Evolutionary conservation across 129 eudicot genomes (phyloP), one percentile per base, ranked within the genome.

Genomic region (Lonicera japonica): DNA sequence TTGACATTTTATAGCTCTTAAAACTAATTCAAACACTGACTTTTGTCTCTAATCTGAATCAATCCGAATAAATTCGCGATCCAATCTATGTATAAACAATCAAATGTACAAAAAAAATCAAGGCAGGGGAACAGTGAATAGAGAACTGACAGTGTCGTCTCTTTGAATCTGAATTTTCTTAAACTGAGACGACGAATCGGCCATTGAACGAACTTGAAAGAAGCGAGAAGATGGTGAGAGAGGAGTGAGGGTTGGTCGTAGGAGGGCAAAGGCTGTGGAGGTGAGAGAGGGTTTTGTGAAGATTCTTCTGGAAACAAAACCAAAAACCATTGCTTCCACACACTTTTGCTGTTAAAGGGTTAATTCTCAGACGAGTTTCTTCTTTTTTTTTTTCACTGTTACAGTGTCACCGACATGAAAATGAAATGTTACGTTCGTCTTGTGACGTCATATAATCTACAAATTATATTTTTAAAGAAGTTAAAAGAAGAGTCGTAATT

Each of bases 121-220:
- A 48, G 38, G n/a, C 29, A 34, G 5, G 18, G 41, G 14, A 34
- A 39, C 15, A 56, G n/a, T 14, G 38, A 24, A 24, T 4, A 19
- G 21, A n/a, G 43, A 46, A 57, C 74, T 71, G 17, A 89, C 95
- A 24, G 80, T 82, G 76, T 81, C 83, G 65, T 75, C 97, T 65
- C 95, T 75, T 54, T 84, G 87, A 82, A 90, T 87, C 72, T 81
- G 82, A 55, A 87, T 66, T 77, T 90, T 90, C 64, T 84, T 76
- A 76, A 86, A 69, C 16, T 57, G 80, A 36, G 83, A 75, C 22
- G 83, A 63, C 21, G 77, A 63, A 36, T 25, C 70, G 55, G 91
- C 83, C 86, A 80, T 80, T 46, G 75, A 84, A 58, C 77, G 79
- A 46, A 54, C 45, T 66, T 75, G 85, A 59, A 73, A 56, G 34